Evolutionary conservation across 441 rosid genomes (phyloP).

Genomic region (California macrophylla): DNA sequence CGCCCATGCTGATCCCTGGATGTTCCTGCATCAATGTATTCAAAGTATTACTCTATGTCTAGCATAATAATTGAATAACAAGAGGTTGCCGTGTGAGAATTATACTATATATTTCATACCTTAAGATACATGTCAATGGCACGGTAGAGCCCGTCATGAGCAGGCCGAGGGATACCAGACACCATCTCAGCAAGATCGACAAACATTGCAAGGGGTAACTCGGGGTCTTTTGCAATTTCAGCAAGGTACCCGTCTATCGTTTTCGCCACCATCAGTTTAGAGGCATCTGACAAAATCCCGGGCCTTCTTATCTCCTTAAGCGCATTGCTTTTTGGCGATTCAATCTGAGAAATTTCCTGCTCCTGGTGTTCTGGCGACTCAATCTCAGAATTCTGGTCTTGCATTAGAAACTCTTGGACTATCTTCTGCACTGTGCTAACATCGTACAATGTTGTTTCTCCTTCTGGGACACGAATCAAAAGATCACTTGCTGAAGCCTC

Average conservation of each 20-base stretch:
- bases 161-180: slow-evolving; percentile 57
- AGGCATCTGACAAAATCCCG: slow-evolving; percentile 36
- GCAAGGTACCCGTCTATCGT: slow-evolving; percentile 58
- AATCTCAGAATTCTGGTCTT: slow-evolving; percentile 33
- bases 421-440: slow-evolving; percentile 54
- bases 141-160: slow-evolving; percentile 70
- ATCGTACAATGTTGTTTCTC: slow-evolving; percentile 36
- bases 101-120: slow-evolving; percentile 28
- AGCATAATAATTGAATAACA: neutral
- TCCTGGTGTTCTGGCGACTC: neutral
- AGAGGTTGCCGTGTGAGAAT: neutral
- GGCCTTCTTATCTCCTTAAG: slow-evolving; percentile 21
- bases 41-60: no score
- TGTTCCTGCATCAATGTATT: slow-evolving; percentile 51
- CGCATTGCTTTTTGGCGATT: neutral
- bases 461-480: slow-evolving; percentile 39
- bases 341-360: neutral
- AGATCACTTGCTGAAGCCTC: slow-evolving; percentile 69
- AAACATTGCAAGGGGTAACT: slow-evolving; percentile 40
- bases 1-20: slow-evolving; percentile 49
- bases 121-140: slow-evolving; percentile 73
- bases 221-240: slow-evolving; percentile 42
- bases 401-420: slow-evolving; percentile 34
- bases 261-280: slow-evolving; percentile 54
- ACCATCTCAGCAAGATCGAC: slow-evolving; percentile 44